A percentile compares a stretch with the other conserved stretches of the same genome.
Conservation (phyloP, 2,329 filamentous ascomycete species). For the Colletotrichum melonis region DNA sequence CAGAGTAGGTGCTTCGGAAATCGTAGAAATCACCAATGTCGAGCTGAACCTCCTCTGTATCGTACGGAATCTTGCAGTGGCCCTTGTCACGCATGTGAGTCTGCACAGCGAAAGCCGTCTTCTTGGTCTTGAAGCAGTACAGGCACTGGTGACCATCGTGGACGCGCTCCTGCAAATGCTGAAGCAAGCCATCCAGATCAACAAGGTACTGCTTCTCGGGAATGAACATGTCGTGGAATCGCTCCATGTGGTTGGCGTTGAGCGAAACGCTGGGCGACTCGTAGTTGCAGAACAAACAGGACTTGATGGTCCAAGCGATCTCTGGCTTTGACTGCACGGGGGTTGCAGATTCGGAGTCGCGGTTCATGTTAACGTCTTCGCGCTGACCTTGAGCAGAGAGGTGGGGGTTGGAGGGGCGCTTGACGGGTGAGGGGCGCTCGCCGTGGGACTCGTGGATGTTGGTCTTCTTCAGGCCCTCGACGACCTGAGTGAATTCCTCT, state of each 20-base stretch:
- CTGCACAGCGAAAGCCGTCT: constrained; percentile 82
- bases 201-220: constrained; percentile 88
- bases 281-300: constrained; percentile 94
- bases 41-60: constrained; percentile 87
- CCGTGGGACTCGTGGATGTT: constrained; percentile 67
- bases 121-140: constrained; percentile 86
- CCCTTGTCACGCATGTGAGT: constrained; percentile 98
- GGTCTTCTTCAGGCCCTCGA: constrained; percentile 80
- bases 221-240: constrained; percentile 94
- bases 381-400: constrained; percentile 56
- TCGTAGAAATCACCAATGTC: constrained; percentile 98
- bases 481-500: constrained; percentile 80
- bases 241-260: constrained; percentile 90
- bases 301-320: constrained; percentile 56
- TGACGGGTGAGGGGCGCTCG: constrained; percentile 61
- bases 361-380: constrained; percentile 49
- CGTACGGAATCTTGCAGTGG: constrained; percentile 96
- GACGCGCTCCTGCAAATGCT: constrained; percentile 83
- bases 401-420: constrained; percentile 64
- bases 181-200: constrained; percentile 83
- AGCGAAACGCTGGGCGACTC: constrained; percentile 79
- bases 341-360: constrained; percentile 56
- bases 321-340: constrained; percentile 49
- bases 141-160: constrained; percentile 85
- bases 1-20: constrained; percentile 94